phyloP scores from a whole-genome alignment of 768 basidiomycete genomes.

The Podaxis pistillaris region DNA sequence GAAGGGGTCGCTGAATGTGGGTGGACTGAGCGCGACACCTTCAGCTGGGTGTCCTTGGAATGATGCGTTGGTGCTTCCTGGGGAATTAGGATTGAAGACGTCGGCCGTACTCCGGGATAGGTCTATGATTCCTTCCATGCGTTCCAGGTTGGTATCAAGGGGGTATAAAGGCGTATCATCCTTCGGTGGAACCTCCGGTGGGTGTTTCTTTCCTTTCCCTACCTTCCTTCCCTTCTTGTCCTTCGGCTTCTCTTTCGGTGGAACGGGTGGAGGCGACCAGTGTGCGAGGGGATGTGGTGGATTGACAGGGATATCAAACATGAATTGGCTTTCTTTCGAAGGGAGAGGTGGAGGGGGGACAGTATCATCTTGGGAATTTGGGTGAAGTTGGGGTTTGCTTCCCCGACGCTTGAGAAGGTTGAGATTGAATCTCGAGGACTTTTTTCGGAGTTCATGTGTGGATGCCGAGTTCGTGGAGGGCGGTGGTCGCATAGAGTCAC shows the following conservation, averaged over 20 bases:
- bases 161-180: slow-evolving; percentile 30
- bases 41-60: slow-evolving; percentile 26
- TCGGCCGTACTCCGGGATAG: slow-evolving; percentile 19
- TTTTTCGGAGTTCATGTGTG: slow-evolving; percentile 14
- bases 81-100: slow-evolving; percentile 34
- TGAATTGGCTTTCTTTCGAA: background rate
- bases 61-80: slow-evolving; percentile 42
- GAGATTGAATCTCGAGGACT: slow-evolving; percentile 12
- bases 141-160: slow-evolving; percentile 67
- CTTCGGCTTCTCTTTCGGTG: background rate
- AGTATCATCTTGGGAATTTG: slow-evolving; percentile 12
- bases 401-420: slow-evolving; percentile 13
- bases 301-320: slow-evolving; percentile 6
- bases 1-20: slow-evolving; percentile 43
- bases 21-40: slow-evolving; percentile 24
- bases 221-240: slow-evolving; percentile 14
- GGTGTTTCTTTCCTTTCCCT: slow-evolving; percentile 11
- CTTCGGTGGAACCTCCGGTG: slow-evolving; percentile 1
- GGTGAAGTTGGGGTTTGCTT: slow-evolving; percentile 14
- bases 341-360: slow-evolving; percentile 11
- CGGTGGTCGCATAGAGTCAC: slow-evolving; percentile 15
- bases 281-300: slow-evolving; percentile 8
- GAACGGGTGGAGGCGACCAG: background rate
- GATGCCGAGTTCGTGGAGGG: slow-evolving; percentile 7
- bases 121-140: slow-evolving; percentile 85